phyloP scores from a whole-genome alignment of 371 early-diverging fungal genomes.

The Zancudomyces culisetae region DNA sequence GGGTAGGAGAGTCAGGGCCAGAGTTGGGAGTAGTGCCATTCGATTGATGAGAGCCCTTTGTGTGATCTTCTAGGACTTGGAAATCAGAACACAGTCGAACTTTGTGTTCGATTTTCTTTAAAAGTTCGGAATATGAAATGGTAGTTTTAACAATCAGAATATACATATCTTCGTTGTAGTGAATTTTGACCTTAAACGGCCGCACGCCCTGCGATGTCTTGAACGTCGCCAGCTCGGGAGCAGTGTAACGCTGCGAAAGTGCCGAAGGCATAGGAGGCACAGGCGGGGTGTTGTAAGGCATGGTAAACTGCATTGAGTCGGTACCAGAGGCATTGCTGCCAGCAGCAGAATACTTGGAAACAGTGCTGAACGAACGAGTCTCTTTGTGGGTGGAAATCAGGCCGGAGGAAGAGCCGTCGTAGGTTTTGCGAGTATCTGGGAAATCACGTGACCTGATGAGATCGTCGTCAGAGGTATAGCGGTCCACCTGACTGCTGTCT shows the following conservation, averaged over 20 bases:
- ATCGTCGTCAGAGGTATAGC: neutral
- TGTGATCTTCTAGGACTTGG: conserved; percentile 13
- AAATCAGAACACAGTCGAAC: conserved; percentile 53
- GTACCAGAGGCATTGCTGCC: too few species aligned
- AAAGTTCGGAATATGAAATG: conserved; percentile 51
- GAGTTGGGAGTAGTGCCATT: too few species aligned
- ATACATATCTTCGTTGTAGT: conserved; percentile 68
- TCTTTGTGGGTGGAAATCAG: neutral
- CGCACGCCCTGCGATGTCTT: too few species aligned
- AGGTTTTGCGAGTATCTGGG: neutral
- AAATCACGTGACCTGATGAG: neutral
- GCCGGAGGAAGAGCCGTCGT: neutral
- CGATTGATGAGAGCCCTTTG: conserved; percentile 14
- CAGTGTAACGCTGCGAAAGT: too few species aligned
- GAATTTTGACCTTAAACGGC: conserved; percentile 58
- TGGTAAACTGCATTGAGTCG: too few species aligned
- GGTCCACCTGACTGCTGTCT: neutral
- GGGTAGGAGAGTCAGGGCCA: too few species aligned
- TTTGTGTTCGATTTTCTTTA: conserved; percentile 67
- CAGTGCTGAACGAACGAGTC: too few species aligned
- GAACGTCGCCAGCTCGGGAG: too few species aligned
- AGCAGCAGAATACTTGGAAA: too few species aligned
- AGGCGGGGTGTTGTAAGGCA: too few species aligned
- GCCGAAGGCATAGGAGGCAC: too few species aligned
- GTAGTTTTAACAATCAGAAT: conserved; percentile 57